These are phyloP conservation scores for Sicyos edulis DNA, from an alignment of 306 rosid genomes.

Conservation along the genomic window DNA sequence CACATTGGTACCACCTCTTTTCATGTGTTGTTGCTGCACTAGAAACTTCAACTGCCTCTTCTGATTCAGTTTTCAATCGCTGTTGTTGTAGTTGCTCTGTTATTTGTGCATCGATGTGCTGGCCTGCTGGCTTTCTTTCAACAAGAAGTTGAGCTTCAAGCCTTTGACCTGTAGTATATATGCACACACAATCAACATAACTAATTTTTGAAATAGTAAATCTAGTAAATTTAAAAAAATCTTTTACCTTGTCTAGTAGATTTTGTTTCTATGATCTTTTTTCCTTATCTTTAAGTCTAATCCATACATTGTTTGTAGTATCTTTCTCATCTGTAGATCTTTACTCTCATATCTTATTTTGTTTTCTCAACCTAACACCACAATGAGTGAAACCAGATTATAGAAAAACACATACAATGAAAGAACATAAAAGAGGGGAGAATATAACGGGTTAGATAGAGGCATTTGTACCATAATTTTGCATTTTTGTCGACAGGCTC, in stretches of 20 bases:
- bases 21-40: conserved; percentile 47
- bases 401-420: not conserved
- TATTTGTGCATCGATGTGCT: conserved; percentile 82
- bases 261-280: conserved; percentile 62
- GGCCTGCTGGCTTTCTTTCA: conserved; percentile 91
- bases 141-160: conserved; percentile 82
- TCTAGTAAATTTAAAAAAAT: not conserved
- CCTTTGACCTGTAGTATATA: conserved; percentile 54
- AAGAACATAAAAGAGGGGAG: not conserved
- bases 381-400: conserved; percentile 1
- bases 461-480: conserved; percentile 56
- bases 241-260: conserved; percentile 67
- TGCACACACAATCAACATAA: conserved; percentile 19
- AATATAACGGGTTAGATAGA: conserved; percentile 12
- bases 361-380: conserved; percentile 59
- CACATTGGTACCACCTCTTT: too few relatives aligned
- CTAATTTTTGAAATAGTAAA: not conserved
- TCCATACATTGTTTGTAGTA: conserved; percentile 83
- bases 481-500: too few relatives aligned
- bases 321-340: conserved; percentile 71
- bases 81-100: conserved; percentile 63
- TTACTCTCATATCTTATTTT: conserved; percentile 65
- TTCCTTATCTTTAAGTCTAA: conserved; percentile 76
- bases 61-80: conserved; percentile 46
- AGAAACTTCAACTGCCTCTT: conserved; percentile 59